phyloP scores from a whole-genome alignment of 164 flowering plant species.

The Litsea cubeba region DNA sequence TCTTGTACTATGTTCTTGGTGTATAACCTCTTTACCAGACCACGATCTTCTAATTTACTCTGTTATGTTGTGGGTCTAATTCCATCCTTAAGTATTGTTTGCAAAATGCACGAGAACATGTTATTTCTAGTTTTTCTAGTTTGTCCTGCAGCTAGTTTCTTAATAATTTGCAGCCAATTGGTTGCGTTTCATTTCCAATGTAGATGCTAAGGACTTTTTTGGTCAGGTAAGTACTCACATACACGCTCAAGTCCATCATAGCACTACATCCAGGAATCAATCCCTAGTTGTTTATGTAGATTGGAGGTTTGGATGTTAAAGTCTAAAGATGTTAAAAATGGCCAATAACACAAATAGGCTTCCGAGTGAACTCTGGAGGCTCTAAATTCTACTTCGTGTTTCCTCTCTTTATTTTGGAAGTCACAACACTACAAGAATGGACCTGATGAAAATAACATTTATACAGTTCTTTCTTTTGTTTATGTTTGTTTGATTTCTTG shows the following conservation, averaged over 20 bases:
- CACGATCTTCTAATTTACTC: no score
- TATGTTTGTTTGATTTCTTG: no score
- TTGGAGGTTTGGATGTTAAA: no score
- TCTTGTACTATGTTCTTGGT: background rate
- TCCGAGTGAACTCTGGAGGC: background rate
- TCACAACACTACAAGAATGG: background rate
- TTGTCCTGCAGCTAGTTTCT: background rate
- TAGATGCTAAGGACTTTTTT: background rate
- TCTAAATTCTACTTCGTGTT: background rate
- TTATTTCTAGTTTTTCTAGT: background rate
- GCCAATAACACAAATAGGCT: background rate
- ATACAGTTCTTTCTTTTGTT: background rate
- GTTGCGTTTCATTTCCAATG: background rate
- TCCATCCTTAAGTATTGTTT: background rate
- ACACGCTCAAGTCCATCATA: no score
- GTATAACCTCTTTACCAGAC: no score
- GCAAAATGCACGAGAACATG: background rate
- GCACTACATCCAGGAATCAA: no score
- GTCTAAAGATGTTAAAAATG: no score
- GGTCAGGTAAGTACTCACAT: no score
- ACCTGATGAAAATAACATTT: no score
- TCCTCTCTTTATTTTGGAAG: background rate
- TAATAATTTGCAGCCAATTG: background rate
- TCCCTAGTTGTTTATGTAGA: no score
- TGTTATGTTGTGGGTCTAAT: background rate